Conservation (phyloP, 805 yeast genomes). For the Suhomyces faveliae region DNA sequence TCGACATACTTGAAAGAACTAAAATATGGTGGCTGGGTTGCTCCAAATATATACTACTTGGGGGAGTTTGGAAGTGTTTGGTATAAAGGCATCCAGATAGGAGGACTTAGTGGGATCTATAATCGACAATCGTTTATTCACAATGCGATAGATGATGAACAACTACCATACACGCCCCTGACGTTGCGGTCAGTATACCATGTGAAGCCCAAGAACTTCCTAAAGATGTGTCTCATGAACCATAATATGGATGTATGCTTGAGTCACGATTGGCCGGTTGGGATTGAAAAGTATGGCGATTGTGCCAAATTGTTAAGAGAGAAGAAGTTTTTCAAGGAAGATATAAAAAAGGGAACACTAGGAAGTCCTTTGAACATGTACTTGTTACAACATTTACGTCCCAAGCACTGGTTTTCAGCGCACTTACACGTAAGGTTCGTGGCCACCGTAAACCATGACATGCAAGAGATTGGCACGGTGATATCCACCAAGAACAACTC, state of each 20-base stretch:
- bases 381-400: constrained; percentile 54
- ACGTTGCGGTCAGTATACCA: constrained; percentile 68
- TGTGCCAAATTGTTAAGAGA: constrained; percentile 42
- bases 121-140: constrained; percentile 38
- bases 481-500: constrained; percentile 10
- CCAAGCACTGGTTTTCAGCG: constrained; percentile 81
- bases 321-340: constrained; percentile 70
- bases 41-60: constrained; percentile 79
- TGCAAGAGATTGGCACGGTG: no score
- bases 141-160: constrained; percentile 45
- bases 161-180: constrained; percentile 47
- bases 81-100: constrained; percentile 73
- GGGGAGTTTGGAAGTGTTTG: constrained; percentile 76
- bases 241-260: constrained; percentile 53
- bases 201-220: constrained; percentile 60
- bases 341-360: constrained; percentile 55
- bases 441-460: constrained; percentile 38
- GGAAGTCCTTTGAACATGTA: constrained; percentile 72
- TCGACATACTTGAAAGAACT: constrained; percentile 73
- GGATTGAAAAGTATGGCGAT: constrained; percentile 67
- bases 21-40: constrained; percentile 89
- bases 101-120: constrained; percentile 84
- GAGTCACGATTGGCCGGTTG: constrained; percentile 95
- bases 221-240: constrained; percentile 49
- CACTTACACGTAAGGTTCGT: constrained; percentile 78